Conservation (phyloP, 2,329 filamentous ascomycete genomes). For the Phialocephala subalpina region DNA sequence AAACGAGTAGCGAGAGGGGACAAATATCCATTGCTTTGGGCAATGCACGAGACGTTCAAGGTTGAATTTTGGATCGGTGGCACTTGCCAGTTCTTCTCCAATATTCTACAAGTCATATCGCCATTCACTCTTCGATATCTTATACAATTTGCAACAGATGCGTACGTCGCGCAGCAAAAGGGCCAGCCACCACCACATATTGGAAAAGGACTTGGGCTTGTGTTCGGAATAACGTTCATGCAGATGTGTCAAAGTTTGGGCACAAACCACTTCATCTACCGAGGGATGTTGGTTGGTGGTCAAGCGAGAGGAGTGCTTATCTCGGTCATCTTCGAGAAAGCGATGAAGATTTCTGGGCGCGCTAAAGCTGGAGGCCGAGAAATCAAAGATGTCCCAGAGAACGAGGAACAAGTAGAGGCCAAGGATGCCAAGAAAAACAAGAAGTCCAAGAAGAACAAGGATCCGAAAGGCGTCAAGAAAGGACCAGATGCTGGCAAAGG, state of each 20-base stretch:
- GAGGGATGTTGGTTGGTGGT: constrained; percentile 90
- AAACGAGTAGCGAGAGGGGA: constrained; percentile 72
- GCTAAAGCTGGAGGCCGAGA: constrained; percentile 82
- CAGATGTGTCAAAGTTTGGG: constrained; percentile 82
- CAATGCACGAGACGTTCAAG: constrained; percentile 86
- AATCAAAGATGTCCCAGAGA: constrained; percentile 45
- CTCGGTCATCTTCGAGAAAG: constrained; percentile 88
- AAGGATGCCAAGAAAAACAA: constrained; percentile 50
- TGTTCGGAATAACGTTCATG: constrained; percentile 85
- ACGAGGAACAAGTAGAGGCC: constrained; percentile 53
- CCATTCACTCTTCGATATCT: constrained; percentile 88
- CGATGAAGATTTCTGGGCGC: constrained; percentile 86
- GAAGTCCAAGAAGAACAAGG: constrained; percentile 35
- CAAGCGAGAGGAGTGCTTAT: constrained; percentile 84
- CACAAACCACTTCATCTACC: constrained; percentile 91
- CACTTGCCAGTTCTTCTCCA: constrained; percentile 75
- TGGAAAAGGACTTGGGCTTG: constrained; percentile 80
- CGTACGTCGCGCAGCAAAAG: constrained; percentile 69
- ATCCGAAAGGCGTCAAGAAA: constrained; percentile 47
- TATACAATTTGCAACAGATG: constrained; percentile 83
- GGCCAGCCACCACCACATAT: constrained; percentile 69
- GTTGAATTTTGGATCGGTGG: constrained; percentile 87
- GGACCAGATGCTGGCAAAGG: constrained; percentile 53
- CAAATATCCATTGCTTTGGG: constrained; percentile 78
- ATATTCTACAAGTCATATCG: constrained; percentile 79